Evolutionary conservation across 495 filamentous ascomycete species (phyloP).

Genomic region (Gamarada debralockiae): DNA sequence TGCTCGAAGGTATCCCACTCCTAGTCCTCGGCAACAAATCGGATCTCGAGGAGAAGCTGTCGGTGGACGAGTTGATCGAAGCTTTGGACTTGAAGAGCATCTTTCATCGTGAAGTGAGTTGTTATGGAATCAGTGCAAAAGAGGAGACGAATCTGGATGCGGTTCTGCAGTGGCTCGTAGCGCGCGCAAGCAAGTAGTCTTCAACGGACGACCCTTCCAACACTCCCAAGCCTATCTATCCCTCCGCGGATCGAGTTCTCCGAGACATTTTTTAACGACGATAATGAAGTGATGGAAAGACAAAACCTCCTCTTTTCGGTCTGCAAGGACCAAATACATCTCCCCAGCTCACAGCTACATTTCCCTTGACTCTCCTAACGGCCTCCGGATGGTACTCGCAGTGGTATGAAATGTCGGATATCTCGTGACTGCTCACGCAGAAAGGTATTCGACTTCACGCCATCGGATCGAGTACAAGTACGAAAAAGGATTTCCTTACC

Average conservation of each 20-base stretch:
- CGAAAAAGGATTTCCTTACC: constrained; percentile 19
- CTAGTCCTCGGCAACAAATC: constrained; percentile 98
- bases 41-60: constrained; percentile 80
- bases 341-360: constrained; percentile 19
- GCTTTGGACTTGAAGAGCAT: constrained; percentile 86
- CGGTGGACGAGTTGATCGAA: constrained; percentile 93
- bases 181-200: constrained; percentile 64
- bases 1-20: constrained; percentile 84
- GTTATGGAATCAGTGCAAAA: constrained; percentile 97
- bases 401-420: too few relatives aligned
- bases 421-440: not conserved
- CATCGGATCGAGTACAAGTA: not conserved
- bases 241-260: not conserved
- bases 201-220: not conserved
- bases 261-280: constrained; percentile 22
- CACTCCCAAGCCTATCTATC: not conserved
- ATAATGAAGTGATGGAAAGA: constrained; percentile 32
- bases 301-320: constrained; percentile 19
- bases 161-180: constrained; percentile 95
- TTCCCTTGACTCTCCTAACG: constrained; percentile 3
- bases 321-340: constrained; percentile 24
- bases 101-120: constrained; percentile 91
- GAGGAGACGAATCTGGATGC: constrained; percentile 98
- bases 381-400: not conserved
- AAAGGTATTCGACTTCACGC: not conserved